Base-by-base conservation (phyloP, 2,329 filamentous ascomycete genomes). In the Trichoderma guizhouense region DNA sequence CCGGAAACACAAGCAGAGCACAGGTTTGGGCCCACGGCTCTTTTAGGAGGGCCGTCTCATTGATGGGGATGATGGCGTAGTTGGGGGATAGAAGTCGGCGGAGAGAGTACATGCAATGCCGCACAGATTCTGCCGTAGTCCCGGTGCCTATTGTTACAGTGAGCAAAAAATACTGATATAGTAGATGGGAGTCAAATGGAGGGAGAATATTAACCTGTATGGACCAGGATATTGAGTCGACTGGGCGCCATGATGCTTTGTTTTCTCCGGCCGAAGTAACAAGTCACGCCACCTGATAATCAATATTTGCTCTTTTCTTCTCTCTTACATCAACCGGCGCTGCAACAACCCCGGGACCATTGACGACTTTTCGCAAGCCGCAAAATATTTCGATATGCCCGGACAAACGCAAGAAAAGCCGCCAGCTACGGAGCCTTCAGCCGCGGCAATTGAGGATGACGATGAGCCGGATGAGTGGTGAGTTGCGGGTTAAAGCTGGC, bases 401-500 rank as follows among this genome's bases (percentile, higher is more conserved):
- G 70, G 64, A 67, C 43, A 64, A n/a, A 43, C 5, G 24, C 67
- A 26, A 14, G 69, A 71, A 66, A 65, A 71, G 70, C 67, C 55
- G 32, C 57, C 58, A 21, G 39, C 47, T 30, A 63, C 66, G 57
- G 71, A 26, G 36, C 36, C 64, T 21, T 64, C 67, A 61, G 90
- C 66, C 60, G 71, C 67, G 65, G 71, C 55, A 58, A 61, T 32
- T 90, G 61, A 85, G 32, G 85, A 88, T 57, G 94, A 88, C 58
- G 94, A 98, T 82, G 95, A 98, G 82, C 93, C 93, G 5, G 96
- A 98, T 86, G 95, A 97, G 73, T 98, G 95, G 96, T 98, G 85
- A 82, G 88, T 77, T 53, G 60, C 55, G 58, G 63, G 39, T 67
- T 51, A 36, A 51, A 12, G n/a, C 47, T 47, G 55, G 18, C 28